phyloP scores from a whole-genome alignment of 805 yeast species.

The Nakazawaea holstii region DNA sequence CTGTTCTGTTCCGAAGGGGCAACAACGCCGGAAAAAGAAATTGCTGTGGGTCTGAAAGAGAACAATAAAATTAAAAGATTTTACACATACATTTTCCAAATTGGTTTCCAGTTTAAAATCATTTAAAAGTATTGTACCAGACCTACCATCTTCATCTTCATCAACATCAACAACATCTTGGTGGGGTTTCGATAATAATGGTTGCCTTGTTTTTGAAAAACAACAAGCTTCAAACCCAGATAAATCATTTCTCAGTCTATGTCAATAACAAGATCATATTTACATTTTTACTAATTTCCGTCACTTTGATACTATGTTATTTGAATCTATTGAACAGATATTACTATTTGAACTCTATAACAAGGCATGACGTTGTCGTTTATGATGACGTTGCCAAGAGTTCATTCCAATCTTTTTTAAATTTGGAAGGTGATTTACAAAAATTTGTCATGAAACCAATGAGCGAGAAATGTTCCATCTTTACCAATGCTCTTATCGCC shows the following conservation, averaged over 20 bases:
- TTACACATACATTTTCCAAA: too few relatives aligned
- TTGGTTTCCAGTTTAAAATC: too few relatives aligned
- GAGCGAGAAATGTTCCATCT: constrained; percentile 36
- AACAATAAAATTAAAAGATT: too few relatives aligned
- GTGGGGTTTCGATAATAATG: not conserved
- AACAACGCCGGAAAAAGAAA: too few relatives aligned
- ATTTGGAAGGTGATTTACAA: constrained; percentile 3
- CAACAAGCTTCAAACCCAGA: not conserved
- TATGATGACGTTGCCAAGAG: constrained; percentile 4
- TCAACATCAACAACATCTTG: not conserved
- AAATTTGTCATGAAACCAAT: constrained; percentile 15
- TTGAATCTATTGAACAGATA: constrained; percentile 1
- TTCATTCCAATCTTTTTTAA: constrained; percentile 1
- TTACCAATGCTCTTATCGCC: constrained; percentile 35
- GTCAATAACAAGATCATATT: constrained; percentile 3
- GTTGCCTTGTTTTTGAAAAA: not conserved
- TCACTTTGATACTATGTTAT: not conserved
- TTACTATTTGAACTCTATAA: not conserved
- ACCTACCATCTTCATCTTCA: too few relatives aligned
- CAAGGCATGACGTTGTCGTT: not conserved
- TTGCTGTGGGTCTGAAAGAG: too few relatives aligned
- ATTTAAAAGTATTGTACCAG: not conserved
- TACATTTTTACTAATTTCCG: not conserved
- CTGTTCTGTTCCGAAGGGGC: too few relatives aligned
- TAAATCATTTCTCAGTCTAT: not conserved